Evolutionary conservation across 441 rosid species (phyloP), one percentile per base, ranked within the genome.

Genomic region (Macaranga tanarius): DNA sequence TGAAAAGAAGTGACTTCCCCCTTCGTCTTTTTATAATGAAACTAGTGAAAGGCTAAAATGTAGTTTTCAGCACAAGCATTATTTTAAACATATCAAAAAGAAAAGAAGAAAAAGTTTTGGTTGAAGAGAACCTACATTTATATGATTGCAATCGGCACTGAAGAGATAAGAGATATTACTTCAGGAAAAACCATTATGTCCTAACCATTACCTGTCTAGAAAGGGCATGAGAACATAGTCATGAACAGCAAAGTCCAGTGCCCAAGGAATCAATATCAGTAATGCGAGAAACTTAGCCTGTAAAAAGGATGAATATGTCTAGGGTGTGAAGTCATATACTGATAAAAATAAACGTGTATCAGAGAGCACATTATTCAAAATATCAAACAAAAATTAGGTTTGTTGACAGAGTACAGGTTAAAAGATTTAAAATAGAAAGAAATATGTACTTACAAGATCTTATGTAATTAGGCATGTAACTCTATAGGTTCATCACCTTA

Each of bases 191-290:
- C 28, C 23, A 62, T 23, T 16, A 23, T 54, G 44, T 34, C 65
- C 45, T 55, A 74, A 52, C 26, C 58, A 69, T 80, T 80, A 90
- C 98, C 99, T 92, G 90, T 92, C 98, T 72, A 91, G 81, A 67
- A 95, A 92, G 23, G 99, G 98, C 97, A 95, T 84, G 65, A 95
- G 93, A 67, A 95, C 84, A 80, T 87, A 95, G 80, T 95, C 96
- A 81, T 95, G 99, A 73, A 92, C 95, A 63, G 85, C 77, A 83
- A 89, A 87, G 84, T 95, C 98, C 85, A 95, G 79, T 40, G 87
- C 87, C 89, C 91, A 92, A 16, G 99, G 98, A 80, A 95, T 79
- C 48, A 90, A 81, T 60, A 95, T 85, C 84, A 95, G 69, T 42
- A 86, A 72, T 54, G 92, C 96, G 85, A 92, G 79, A 88, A 91